Evolutionary conservation across 2,329 filamentous ascomycete genomes (phyloP).

Genomic region (Biscogniauxia marginata): DNA sequence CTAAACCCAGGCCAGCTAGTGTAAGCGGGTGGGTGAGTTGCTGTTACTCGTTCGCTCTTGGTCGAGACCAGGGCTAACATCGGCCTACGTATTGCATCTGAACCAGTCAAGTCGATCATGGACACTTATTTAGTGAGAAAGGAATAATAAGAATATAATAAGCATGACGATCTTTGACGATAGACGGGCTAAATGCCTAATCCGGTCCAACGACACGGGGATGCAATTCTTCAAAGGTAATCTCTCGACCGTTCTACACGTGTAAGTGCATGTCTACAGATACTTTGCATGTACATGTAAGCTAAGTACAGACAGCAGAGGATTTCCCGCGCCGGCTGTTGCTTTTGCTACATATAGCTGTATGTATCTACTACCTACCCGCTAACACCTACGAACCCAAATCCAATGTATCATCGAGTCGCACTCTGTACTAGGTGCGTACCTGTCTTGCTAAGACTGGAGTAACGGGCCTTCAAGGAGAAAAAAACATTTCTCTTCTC

Average conservation of each 20-base stretch:
- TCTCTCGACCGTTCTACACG: not conserved
- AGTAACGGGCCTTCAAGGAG: too few relatives aligned
- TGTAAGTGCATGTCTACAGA: not conserved
- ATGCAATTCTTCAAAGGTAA: not conserved
- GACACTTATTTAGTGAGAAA: not conserved
- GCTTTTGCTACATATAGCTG: not conserved
- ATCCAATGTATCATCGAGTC: too few relatives aligned
- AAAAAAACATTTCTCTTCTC: too few relatives aligned
- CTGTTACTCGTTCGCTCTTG: not conserved
- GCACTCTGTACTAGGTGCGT: too few relatives aligned
- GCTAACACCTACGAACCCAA: too few relatives aligned
- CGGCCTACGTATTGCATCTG: not conserved
- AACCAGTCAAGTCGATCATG: not conserved
- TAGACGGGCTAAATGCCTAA: not conserved
- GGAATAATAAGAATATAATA: not conserved
- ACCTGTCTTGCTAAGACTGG: too few relatives aligned
- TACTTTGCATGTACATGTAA: not conserved
- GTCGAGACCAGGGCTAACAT: not conserved
- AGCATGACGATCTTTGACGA: not conserved
- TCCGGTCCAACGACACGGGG: not conserved
- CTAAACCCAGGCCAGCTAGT: constrained; percentile 1
- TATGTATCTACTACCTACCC: too few relatives aligned
- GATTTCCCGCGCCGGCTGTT: not conserved
- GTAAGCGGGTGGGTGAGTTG: not conserved
- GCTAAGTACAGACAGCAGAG: not conserved